Conservation (phyloP, 352 stramenopile genomes). For the Phytophthora quininea region DNA sequence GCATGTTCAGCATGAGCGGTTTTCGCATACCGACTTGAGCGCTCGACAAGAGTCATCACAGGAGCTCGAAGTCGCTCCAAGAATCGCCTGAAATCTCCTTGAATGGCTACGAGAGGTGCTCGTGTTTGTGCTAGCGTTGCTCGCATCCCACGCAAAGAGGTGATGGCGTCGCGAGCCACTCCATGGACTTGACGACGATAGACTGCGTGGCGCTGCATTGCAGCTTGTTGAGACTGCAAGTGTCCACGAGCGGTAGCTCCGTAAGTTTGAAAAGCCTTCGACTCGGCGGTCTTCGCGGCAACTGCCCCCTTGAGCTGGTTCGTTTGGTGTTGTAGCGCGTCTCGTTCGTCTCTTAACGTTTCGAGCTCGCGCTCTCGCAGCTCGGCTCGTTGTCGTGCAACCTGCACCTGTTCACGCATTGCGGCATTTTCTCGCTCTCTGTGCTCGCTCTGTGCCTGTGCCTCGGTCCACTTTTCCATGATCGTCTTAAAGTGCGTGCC, state of each 20-base stretch:
- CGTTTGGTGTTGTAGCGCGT: conserved; percentile 65
- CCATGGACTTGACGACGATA: conserved; percentile 58
- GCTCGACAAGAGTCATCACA: conserved; percentile 55
- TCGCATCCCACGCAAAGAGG: conserved; percentile 43
- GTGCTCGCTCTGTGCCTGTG: conserved; percentile 64
- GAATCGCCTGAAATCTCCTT: conserved; percentile 58
- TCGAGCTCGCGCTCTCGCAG: conserved; percentile 45
- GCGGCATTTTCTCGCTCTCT: conserved; percentile 57
- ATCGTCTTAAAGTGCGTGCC: conserved; percentile 65
- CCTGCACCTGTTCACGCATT: conserved; percentile 61
- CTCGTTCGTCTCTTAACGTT: conserved; percentile 59
- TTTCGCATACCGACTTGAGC: conserved; percentile 53
- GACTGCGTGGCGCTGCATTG: conserved; percentile 60
- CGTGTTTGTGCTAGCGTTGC: conserved; percentile 48
- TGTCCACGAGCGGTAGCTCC: conserved; percentile 66
- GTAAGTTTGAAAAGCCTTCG: conserved; percentile 76
- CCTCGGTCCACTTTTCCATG: conserved; percentile 78
- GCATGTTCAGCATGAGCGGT: conserved; percentile 59
- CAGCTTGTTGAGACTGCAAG: conserved; percentile 57
- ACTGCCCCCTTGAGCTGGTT: conserved; percentile 79
- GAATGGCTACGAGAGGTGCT: conserved; percentile 58
- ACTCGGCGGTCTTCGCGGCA: conserved; percentile 71
- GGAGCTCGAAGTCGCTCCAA: conserved; percentile 53
- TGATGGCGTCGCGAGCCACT: conserved; percentile 48
- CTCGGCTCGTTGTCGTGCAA: conserved; percentile 43